Evolutionary conservation across 2,329 filamentous ascomycete genomes (phyloP).

Genomic region (Fusarium oligoseptatum): DNA sequence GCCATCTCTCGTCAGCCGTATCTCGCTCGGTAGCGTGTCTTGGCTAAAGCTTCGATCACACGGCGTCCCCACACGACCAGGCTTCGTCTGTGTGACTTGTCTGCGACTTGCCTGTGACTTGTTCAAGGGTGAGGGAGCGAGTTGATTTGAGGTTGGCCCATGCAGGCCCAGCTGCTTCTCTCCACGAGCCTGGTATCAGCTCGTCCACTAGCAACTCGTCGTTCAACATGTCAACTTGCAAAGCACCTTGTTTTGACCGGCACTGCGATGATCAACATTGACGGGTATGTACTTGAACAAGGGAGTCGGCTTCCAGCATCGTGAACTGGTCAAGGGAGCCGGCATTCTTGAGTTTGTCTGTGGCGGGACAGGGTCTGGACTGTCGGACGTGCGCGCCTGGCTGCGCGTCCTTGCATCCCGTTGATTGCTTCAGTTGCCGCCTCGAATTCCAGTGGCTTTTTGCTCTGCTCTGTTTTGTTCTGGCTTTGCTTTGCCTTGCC

Average conservation of each 20-base stretch:
- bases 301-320: constrained; percentile 9
- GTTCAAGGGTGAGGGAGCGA: constrained; percentile 25
- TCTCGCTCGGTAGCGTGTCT: constrained; percentile 30
- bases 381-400: constrained; percentile 19
- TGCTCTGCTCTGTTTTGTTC: background rate
- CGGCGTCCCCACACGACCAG: constrained; percentile 34
- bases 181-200: constrained; percentile 28
- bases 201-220: constrained; percentile 39
- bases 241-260: constrained; percentile 21
- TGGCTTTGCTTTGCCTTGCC: background rate
- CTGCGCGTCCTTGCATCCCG: constrained; percentile 28
- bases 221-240: constrained; percentile 31
- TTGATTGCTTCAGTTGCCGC: constrained; percentile 36
- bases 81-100: constrained; percentile 41
- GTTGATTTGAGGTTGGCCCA: constrained; percentile 37
- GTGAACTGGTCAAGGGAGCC: constrained; percentile 27
- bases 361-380: constrained; percentile 22
- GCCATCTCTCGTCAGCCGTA: constrained; percentile 22
- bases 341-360: constrained; percentile 31
- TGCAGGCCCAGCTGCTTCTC: constrained; percentile 21
- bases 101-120: constrained; percentile 1
- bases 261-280: background rate
- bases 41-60: constrained; percentile 42
- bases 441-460: constrained; percentile 38
- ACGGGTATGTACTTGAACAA: constrained; percentile 2